These are phyloP conservation scores for Pachyrhizus erosus DNA, from an alignment of 306 rosid genomes.

Conservation along the genomic window DNA sequence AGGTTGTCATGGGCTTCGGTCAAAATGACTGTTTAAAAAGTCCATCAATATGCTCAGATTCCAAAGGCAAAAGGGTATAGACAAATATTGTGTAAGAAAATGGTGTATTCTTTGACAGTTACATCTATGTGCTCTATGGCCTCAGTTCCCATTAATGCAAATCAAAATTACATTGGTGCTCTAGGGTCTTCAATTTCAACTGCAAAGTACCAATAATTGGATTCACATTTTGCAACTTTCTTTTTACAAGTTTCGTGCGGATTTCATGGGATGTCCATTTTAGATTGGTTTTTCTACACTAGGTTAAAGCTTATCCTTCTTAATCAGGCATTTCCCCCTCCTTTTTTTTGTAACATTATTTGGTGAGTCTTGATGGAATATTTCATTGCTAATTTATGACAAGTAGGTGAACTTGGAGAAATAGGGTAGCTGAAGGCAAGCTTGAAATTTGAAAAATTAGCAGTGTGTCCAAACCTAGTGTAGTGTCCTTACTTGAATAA, in stretches of 20 bases:
- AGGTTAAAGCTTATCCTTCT: constrained; percentile 34
- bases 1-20: constrained; percentile 29
- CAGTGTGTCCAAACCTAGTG: neutral
- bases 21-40: constrained; percentile 47
- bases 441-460: constrained; percentile 28
- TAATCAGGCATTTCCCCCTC: neutral
- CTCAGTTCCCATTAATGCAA: constrained; percentile 34
- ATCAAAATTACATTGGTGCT: neutral
- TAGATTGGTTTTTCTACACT: constrained; percentile 5
- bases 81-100: constrained; percentile 54
- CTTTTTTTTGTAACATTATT: neutral
- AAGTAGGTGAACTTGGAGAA: constrained; percentile 32
- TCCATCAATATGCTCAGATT: constrained; percentile 49
- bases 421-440: neutral
- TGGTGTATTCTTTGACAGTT: constrained; percentile 32
- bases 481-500: constrained; percentile 36
- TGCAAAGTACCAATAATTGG: constrained; percentile 35
- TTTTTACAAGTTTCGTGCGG: neutral
- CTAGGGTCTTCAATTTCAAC: constrained; percentile 17
- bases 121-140: constrained; percentile 34
- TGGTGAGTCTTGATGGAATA: constrained; percentile 1
- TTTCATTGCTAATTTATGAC: constrained; percentile 12
- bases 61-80: constrained; percentile 58
- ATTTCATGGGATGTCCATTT: constrained; percentile 43
- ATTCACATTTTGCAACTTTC: constrained; percentile 21